These are phyloP conservation scores for Aspergillus brasiliensis DNA, from an alignment of 2,329 filamentous ascomycete species.

Conservation along the genomic window DNA sequence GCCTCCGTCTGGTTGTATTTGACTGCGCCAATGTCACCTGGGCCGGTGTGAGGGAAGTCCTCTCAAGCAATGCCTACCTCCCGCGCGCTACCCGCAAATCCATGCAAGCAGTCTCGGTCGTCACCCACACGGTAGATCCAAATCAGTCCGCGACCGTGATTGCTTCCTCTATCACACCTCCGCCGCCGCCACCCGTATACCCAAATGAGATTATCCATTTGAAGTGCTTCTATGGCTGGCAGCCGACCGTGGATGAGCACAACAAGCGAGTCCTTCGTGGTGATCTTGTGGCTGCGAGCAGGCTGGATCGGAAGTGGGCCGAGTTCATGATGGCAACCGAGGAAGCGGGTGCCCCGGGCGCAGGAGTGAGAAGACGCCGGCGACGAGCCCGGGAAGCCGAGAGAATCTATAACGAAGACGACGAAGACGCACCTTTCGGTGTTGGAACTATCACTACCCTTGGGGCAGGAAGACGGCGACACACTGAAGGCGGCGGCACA, in stretches of 20 bases:
- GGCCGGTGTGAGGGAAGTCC: conserved; percentile 83
- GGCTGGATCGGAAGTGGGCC: conserved; percentile 89
- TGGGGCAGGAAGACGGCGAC: conserved; percentile 55
- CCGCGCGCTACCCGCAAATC: conserved; percentile 50
- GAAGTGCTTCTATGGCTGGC: conserved; percentile 94
- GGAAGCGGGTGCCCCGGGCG: conserved; percentile 67
- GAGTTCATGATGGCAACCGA: conserved; percentile 92
- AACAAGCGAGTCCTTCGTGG: conserved; percentile 80
- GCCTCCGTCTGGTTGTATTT: conserved; percentile 78
- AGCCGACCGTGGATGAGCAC: conserved; percentile 93
- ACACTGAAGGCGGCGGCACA: conserved; percentile 62
- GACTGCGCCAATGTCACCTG: conserved; percentile 92
- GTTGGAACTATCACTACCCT: conserved; percentile 39
- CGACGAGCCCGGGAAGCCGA: conserved; percentile 80
- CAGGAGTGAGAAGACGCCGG: conserved; percentile 68
- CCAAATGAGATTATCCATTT: conserved; percentile 79
- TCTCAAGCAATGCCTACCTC: conserved; percentile 80
- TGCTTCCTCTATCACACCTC: conserved; percentile 30
- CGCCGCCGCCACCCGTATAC: conserved; percentile 47
- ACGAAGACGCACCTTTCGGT: conserved; percentile 60
- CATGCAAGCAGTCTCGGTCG: conserved; percentile 33
- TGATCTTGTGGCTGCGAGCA: conserved; percentile 70
- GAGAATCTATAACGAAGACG: conserved; percentile 76
- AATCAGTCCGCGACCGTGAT: conserved; percentile 17
- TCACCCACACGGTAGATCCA: conserved; percentile 31